phyloP scores from a whole-genome alignment of 768 basidiomycete genomes.

The Cyclocybe cylindracea region DNA sequence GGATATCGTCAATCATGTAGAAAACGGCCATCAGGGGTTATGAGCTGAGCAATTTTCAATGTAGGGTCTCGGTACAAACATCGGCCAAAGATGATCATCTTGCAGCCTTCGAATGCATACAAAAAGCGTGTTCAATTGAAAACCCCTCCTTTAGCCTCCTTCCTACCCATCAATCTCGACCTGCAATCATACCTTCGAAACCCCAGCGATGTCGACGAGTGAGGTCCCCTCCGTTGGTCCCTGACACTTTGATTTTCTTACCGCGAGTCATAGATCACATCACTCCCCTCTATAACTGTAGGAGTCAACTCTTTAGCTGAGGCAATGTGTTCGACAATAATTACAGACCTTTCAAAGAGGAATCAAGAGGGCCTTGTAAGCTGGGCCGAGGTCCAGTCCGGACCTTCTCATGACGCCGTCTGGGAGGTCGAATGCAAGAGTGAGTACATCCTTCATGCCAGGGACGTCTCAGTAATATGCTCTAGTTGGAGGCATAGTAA shows the following conservation, averaged over 20 bases:
- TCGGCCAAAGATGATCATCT: no score
- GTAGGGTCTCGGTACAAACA: no score
- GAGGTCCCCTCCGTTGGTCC: no score
- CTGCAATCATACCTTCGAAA: no score
- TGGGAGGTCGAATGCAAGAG: constrained; percentile 66
- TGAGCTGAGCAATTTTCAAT: no score
- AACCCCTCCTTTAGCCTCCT: no score
- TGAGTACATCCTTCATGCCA: constrained; percentile 25
- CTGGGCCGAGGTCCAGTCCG: constrained; percentile 40
- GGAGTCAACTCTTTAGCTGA: neutral
- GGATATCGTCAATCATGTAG: no score
- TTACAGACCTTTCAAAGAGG: constrained; percentile 29
- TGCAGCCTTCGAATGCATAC: no score
- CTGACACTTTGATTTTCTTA: no score
- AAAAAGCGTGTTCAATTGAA: no score
- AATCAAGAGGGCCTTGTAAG: constrained; percentile 31
- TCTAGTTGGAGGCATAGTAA: constrained; percentile 47
- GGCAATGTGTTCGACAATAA: neutral
- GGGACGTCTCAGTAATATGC: constrained; percentile 1
- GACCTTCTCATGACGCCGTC: constrained; percentile 38
- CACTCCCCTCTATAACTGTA: constrained; percentile 49
- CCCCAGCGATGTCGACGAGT: neutral
- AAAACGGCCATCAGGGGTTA: no score
- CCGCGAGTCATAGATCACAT: constrained; percentile 19
- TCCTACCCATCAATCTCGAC: no score